Base-by-base conservation (phyloP, 1,284 basidiomycete genomes). In the Melampsora americana region DNA sequence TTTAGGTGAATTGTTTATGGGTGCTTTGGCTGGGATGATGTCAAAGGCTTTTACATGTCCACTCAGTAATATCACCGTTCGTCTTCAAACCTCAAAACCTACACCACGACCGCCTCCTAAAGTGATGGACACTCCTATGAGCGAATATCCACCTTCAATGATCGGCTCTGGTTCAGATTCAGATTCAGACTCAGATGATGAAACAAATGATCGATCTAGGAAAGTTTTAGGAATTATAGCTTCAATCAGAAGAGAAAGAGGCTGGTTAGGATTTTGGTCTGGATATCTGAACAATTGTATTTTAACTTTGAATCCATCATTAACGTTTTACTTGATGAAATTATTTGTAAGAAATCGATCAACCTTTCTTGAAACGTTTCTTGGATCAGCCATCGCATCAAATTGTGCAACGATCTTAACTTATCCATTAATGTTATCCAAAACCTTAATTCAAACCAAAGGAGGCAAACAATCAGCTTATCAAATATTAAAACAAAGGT, bases 41-140 rank as follows among this genome's bases (percentile, higher is more conserved):
- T 83, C 83, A 16, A 83, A 85, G 61, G 82, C 83, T 48, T 80
- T 85, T 67, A 83, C 83, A 1, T 81, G 84, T n/a, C 85, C 85
- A 1, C 80, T 86, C 28, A 84, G 83, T n/a, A 85, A 85, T 69
- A 83, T 86, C 30, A 84, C 84, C 9, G 84, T 85, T 0, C 78
- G 85, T 14, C 83, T 84, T 77, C 85, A 85, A 79, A 82, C 85
- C 7, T 79, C 75, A 9, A 35, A 39, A 12, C 35, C 69, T 53
- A 53, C 50, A 23, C 50, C 50, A 53, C 4, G 50, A 20, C 50
- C 50, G 16, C 4, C 5, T 61, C 73, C 12, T 72, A 71, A 46
- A 44, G 48, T 7, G 42, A 68, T 44, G 64, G 74, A 50, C 80
- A 74, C 0, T 78, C 80, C 1, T 77, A 78, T 53, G 71, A 78